These are phyloP conservation scores for Tuber microsphaerosporum DNA, from an alignment of 495 filamentous ascomycete species.

Conservation along the genomic window DNA sequence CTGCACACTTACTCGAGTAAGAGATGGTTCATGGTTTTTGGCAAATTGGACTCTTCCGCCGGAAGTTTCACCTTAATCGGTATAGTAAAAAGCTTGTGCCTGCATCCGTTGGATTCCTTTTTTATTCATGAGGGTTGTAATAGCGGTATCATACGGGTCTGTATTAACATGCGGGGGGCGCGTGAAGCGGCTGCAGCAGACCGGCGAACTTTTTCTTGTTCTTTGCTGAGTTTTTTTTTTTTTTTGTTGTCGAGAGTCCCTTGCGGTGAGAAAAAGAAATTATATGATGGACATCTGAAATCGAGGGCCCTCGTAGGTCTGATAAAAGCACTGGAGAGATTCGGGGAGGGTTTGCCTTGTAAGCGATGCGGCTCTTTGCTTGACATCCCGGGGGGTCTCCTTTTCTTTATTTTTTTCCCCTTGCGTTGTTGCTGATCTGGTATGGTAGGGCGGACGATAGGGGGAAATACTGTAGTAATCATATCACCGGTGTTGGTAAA, in stretches of 20 bases:
- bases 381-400: neutral
- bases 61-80: neutral
- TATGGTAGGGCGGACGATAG: neutral
- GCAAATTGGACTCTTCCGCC: neutral
- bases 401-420: neutral
- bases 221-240: neutral
- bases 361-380: neutral
- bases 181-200: neutral
- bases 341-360: neutral
- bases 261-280: neutral
- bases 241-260: neutral
- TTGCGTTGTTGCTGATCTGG: neutral
- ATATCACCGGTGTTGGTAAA: neutral
- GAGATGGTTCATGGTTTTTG: neutral
- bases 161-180: neutral
- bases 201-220: neutral
- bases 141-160: neutral
- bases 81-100: neutral
- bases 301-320: neutral
- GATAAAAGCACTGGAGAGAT: neutral
- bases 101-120: neutral
- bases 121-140: neutral
- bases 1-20: neutral
- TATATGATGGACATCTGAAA: conserved; percentile 1
- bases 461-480: neutral